Evolutionary conservation across 163 green algal species (phyloP).

Genomic region (Chloromonas sp.): DNA sequence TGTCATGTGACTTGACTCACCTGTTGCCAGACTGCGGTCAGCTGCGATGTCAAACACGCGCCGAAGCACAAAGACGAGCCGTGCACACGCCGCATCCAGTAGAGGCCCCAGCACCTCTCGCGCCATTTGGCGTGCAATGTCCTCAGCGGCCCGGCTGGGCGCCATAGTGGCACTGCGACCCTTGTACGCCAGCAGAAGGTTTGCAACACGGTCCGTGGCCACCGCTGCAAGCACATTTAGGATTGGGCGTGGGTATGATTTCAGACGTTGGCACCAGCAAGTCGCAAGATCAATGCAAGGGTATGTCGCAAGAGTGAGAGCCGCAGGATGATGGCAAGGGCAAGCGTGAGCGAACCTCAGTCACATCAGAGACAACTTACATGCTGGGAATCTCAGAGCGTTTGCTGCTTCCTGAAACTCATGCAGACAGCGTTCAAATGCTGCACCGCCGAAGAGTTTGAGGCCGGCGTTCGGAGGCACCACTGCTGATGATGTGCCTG

Average conservation of each 20-base stretch:
- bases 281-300: too few relatives aligned
- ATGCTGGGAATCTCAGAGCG: constrained; percentile 60
- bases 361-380: constrained; percentile 22
- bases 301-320: too few relatives aligned
- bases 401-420: constrained; percentile 79
- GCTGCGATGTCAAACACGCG: constrained; percentile 72
- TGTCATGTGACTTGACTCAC: constrained; percentile 8
- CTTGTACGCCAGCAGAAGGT: constrained; percentile 81
- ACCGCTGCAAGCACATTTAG: constrained; percentile 32
- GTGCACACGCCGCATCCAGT: constrained; percentile 66
- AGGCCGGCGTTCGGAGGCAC: constrained; percentile 63
- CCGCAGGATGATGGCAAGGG: too few relatives aligned
- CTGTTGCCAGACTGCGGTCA: constrained; percentile 32
- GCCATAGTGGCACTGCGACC: constrained; percentile 15
- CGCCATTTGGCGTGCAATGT: constrained; percentile 68
- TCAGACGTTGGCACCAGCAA: too few relatives aligned
- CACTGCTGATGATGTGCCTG: constrained; percentile 39
- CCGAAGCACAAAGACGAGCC: constrained; percentile 69
- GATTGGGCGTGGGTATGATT: too few relatives aligned
- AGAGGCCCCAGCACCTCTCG: constrained; percentile 69
- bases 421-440: constrained; percentile 83
- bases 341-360: neutral
- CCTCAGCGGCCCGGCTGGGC: constrained; percentile 49
- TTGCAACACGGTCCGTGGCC: constrained; percentile 71
- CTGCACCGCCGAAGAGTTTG: constrained; percentile 82